Conservation (phyloP, 2,329 filamentous ascomycete species). For the Nothopassalora personata region DNA sequence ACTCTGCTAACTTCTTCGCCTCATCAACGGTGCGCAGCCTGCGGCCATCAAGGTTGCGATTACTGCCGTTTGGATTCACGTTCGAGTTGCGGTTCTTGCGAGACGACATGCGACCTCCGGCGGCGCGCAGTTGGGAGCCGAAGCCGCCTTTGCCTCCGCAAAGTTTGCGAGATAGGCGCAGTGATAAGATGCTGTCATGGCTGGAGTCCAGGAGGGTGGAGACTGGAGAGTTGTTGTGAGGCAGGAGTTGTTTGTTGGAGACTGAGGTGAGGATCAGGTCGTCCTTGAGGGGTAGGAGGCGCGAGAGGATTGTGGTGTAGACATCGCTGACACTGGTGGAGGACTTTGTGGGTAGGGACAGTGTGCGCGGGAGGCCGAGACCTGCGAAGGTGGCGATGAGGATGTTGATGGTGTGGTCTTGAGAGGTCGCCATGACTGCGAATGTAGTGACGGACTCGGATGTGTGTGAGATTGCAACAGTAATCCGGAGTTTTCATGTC, state of each 20-base stretch:
- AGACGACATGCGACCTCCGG: constrained; percentile 97
- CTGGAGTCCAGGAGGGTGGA: constrained; percentile 54
- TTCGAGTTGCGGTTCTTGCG: constrained; percentile 72
- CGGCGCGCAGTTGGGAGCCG: constrained; percentile 91
- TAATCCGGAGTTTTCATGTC: no score
- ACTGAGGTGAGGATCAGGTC: constrained; percentile 76
- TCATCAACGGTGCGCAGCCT: constrained; percentile 87
- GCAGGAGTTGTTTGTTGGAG: constrained; percentile 64
- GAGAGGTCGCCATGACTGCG: constrained; percentile 2
- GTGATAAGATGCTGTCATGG: constrained; percentile 63
- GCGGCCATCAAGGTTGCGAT: constrained; percentile 86
- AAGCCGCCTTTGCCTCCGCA: constrained; percentile 97
- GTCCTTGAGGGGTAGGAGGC: constrained; percentile 52
- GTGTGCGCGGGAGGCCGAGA: constrained; percentile 73
- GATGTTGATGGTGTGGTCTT: constrained; percentile 59
- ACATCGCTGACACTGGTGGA: constrained; percentile 59
- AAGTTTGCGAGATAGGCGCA: constrained; percentile 73
- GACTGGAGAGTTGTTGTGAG: constrained; percentile 51
- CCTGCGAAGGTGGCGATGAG: constrained; percentile 81
- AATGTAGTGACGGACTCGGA: no score
- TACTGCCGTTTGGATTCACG: constrained; percentile 76
- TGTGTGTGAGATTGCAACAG: no score
- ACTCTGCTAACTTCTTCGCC: constrained; percentile 91
- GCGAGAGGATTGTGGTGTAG: constrained; percentile 59
- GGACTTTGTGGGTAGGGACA: constrained; percentile 66